Evolutionary conservation across 305 asterid species (phyloP).

Genomic region (Fraxinus latifolia): DNA sequence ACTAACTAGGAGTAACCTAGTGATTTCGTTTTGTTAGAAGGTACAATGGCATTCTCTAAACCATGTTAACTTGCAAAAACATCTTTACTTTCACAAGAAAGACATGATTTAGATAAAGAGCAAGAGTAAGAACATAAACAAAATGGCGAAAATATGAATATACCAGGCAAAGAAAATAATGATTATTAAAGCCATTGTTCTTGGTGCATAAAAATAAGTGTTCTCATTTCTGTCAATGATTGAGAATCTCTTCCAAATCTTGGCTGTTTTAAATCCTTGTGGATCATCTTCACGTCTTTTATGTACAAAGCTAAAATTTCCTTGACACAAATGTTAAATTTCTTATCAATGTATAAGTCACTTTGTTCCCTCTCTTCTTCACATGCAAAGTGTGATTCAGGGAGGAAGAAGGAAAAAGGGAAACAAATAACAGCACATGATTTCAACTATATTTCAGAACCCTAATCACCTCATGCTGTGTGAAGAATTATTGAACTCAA

Average conservation of each 20-base stretch:
- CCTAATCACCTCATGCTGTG: slow-evolving; percentile 6
- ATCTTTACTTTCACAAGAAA: background rate
- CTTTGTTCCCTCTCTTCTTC: background rate
- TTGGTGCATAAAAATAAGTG: background rate
- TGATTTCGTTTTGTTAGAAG: background rate
- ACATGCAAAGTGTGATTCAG: background rate
- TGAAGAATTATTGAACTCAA: background rate
- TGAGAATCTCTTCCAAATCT: background rate
- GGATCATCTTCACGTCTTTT: background rate
- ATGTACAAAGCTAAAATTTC: background rate
- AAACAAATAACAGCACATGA: background rate
- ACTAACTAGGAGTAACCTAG: background rate
- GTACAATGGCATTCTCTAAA: background rate
- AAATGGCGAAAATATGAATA: background rate
- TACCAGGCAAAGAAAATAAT: background rate
- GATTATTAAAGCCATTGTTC: background rate
- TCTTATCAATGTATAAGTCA: background rate
- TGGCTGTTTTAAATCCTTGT: background rate
- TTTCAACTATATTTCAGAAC: background rate
- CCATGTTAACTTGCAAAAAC: background rate
- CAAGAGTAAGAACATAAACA: background rate
- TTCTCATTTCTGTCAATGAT: background rate
- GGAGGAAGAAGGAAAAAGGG: background rate
- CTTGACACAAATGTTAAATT: background rate
- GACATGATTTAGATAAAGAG: background rate